Evolutionary conservation across 768 basidiomycete species (phyloP), one percentile per base, ranked within the genome.

Genomic region (Amanita rubescens): DNA sequence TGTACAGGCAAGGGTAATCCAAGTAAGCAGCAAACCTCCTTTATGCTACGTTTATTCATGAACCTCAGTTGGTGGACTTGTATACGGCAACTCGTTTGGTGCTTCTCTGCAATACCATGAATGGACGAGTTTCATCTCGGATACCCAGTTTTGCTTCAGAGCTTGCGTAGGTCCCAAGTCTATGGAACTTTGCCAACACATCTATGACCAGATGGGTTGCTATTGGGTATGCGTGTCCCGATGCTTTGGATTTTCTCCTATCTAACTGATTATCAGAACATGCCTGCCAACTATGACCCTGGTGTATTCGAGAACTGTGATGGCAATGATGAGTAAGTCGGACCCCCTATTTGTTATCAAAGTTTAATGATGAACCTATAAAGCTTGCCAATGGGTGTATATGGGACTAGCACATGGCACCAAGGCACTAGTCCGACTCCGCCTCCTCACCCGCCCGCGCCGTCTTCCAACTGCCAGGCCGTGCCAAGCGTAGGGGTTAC

Each of bases 111-210:
- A 91, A 65, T 77, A 86, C 64, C 84, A 87, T 59, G 85, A 91
- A 64, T 94, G 92, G 91, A 90, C 87, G 42, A 80, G 77, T 67
- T 92, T 91, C 71, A 82, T 91, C 60, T 89, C 87, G 19, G 78
- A 78, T 27, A 64, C 57, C 41, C 65, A 71, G 54, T 87, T 88
- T 68, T 92, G 89, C 70, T 68, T 89, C 63, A 88, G 89, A 57
- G 73, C 82, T 3, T 94, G 91, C 68, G 64, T 72, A 6, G 82
- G 82, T 15, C 66, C 78, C 11, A 78, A 81, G 50, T 76, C 82
- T 0, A 75, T 73, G 5, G 66, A 69, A 20, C 74, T 76, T 52
- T 91, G 89, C 74, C 81, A 88, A 66, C 87, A 93, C 71, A 84
- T 86, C 59, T 89, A 82, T 58, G 87, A 90, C 59, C 73, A 80